Base-by-base conservation (phyloP, 2,329 filamentous ascomycete genomes). In the Fusarium lyarnte region DNA sequence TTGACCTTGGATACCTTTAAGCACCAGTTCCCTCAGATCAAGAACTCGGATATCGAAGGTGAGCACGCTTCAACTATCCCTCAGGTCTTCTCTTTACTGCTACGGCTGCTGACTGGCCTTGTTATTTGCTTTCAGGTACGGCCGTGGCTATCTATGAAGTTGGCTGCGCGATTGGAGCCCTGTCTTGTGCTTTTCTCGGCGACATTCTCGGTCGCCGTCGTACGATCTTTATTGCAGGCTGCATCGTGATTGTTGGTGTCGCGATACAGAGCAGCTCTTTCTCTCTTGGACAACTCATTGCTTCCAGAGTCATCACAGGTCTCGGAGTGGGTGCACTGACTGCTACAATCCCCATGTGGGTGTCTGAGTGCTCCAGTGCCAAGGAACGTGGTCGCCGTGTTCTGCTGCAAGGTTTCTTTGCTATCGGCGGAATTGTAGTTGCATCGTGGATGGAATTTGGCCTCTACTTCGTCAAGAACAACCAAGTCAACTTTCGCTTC, bases 71-170 rank as follows among this genome's bases (percentile, higher is more conserved):
- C 8, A 2, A 49, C 8, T 23, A 5, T 4, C 13, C 10, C 7
- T n/a, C 21, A n/a, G 10, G 13, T 3, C 27, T 19, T 0, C 5
- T 7, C 5, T 4, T 23, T 23, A 4, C 2, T 2, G 16, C n/a
- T 23, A 9, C 17, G 16, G 29, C 16, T 19, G 16, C 46, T 35
- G n/a, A 49, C 8, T 4, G 14, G 3, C 10, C 3, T n/a, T 9
- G 2, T n/a, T 16, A 13, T 23, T 49, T 49, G 8, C 14, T 7
- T 17, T 7, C 7, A 51, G 47, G 47, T 10, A 51, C 47, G 8
- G 31, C 47, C 12, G 47, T 51, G 2, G 47, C 47, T 19, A 51
- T 51, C 8, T 51, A 51, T 14, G 47, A 51, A 21, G 47, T 35
- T 35, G 47, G 47, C 12, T 51, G 31, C 23, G 47, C 47, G 12